Conservation (phyloP, 129 eudicot species). For the Flaveria trinervia region DNA sequence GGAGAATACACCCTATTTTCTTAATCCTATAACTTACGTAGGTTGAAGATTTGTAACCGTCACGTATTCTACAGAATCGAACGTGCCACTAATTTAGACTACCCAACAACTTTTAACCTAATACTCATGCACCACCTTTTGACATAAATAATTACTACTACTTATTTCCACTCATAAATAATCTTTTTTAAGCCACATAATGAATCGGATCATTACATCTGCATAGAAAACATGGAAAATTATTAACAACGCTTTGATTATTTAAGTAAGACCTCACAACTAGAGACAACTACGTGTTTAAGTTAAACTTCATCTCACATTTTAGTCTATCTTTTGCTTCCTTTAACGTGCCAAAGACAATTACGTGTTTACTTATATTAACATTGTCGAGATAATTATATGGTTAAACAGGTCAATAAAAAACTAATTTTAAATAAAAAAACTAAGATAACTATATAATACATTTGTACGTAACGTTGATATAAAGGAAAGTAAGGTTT, state of each 20-base stretch:
- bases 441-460: too few relatives aligned
- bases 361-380: too few relatives aligned
- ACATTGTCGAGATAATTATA: too few relatives aligned
- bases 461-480: too few relatives aligned
- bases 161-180: slow-evolving; percentile 1
- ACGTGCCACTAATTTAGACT: slow-evolving; percentile 25
- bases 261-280: slow-evolving; percentile 7
- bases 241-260: slow-evolving; percentile 12
- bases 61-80: slow-evolving; percentile 6
- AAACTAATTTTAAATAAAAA: too few relatives aligned
- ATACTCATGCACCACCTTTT: slow-evolving; percentile 17
- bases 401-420: too few relatives aligned
- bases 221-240: neutral
- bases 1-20: neutral
- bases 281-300: slow-evolving; percentile 11
- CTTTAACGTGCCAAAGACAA: neutral
- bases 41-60: slow-evolving; percentile 8
- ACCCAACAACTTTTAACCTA: slow-evolving; percentile 37
- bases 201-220: slow-evolving; percentile 21
- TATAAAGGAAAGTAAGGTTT: too few relatives aligned
- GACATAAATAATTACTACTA: neutral
- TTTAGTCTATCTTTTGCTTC: neutral
- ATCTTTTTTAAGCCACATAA: slow-evolving; percentile 2
- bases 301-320: neutral
- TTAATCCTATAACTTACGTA: neutral